A percentile compares a stretch with the other conserved stretches of the same genome.
These are phyloP conservation scores for Solanum commersonii DNA, from an alignment of 257 asterid species.

Conservation along the genomic window DNA sequence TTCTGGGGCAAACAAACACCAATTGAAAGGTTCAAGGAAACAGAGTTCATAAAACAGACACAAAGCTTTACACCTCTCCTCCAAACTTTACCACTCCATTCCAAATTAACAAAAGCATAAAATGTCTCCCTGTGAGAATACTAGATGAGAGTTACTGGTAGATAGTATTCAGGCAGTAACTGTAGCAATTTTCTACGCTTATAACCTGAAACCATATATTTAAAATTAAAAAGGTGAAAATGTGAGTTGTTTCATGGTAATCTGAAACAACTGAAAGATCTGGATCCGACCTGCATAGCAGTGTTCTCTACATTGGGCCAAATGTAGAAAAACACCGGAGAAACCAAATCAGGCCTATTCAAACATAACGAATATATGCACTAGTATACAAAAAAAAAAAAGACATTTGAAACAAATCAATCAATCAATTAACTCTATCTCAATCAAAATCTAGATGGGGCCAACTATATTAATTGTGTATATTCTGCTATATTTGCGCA, in stretches of 20 bases:
- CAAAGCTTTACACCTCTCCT: not conserved
- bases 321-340: not conserved
- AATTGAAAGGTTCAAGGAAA: not conserved
- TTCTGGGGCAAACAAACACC: not conserved
- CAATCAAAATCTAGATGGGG: not conserved
- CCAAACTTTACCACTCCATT: not conserved
- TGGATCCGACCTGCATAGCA: not conserved
- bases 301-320: not conserved
- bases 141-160: not conserved
- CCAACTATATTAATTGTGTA: not conserved
- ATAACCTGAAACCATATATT: not conserved
- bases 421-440: not conserved
- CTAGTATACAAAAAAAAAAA: not conserved
- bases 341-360: not conserved
- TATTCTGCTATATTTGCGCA: not conserved
- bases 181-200: not conserved
- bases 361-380: not conserved
- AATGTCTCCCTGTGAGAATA: not conserved
- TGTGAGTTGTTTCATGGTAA: not conserved
- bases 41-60: not conserved
- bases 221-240: not conserved
- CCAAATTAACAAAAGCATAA: not conserved
- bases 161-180: not conserved
- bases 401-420: not conserved
- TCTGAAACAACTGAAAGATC: not conserved